These are phyloP conservation scores for Gastrodia elata DNA, from an alignment of 106 monocot genomes.

Conservation along the genomic window DNA sequence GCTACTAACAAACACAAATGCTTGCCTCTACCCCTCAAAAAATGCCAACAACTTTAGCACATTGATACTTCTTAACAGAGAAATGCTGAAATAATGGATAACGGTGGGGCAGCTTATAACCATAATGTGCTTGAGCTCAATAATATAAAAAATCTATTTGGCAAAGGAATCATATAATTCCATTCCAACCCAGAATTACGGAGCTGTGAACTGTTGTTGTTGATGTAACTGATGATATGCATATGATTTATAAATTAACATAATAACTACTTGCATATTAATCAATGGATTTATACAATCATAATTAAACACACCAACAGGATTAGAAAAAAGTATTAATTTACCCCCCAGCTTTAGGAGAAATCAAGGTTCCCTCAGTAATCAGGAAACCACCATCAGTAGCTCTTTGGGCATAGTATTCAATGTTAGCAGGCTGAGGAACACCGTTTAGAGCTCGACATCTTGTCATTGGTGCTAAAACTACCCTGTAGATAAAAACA, in stretches of 20 bases:
- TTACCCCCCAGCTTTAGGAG: conserved; percentile 53
- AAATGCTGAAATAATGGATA: no score
- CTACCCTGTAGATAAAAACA: conserved; percentile 26
- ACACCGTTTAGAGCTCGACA: conserved; percentile 54
- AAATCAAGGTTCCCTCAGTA: conserved; percentile 58
- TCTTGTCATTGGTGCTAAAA: conserved; percentile 71
- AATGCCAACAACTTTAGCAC: no score
- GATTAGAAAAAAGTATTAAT: conserved; percentile 6
- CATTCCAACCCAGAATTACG: no score
- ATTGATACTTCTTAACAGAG: no score
- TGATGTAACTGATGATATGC: background rate
- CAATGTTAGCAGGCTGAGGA: conserved; percentile 30
- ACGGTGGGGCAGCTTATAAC: no score
- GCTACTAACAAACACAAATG: no score
- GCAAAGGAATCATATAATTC: background rate
- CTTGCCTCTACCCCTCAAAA: no score
- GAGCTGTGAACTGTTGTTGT: background rate
- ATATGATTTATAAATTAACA: background rate
- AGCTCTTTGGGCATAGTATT: conserved; percentile 54
- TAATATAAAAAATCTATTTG: background rate
- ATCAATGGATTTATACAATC: background rate
- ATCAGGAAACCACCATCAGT: conserved; percentile 56
- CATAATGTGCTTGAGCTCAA: no score
- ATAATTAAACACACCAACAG: background rate
- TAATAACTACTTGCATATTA: background rate